These are phyloP conservation scores for Aspergillus bertholletiae DNA, from an alignment of 495 filamentous ascomycete genomes.

Conservation along the genomic window DNA sequence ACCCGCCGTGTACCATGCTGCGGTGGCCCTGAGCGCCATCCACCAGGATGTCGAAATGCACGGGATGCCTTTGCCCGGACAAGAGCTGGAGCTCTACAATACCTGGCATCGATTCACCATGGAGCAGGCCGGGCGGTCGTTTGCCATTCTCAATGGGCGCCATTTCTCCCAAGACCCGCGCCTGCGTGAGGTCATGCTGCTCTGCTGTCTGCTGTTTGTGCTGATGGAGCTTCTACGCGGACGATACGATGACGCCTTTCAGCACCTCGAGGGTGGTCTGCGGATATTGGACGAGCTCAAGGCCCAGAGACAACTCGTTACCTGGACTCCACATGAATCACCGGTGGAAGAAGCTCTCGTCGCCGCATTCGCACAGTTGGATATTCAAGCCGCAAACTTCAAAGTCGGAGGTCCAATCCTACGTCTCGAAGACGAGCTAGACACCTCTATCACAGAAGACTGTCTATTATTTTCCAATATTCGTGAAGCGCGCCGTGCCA, in stretches of 20 bases:
- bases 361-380: constrained; percentile 3
- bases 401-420: not conserved
- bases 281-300: constrained; percentile 13
- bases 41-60: constrained; percentile 15
- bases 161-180: not conserved
- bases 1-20: constrained; percentile 24
- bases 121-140: constrained; percentile 8
- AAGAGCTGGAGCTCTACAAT: constrained; percentile 11
- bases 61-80: constrained; percentile 14
- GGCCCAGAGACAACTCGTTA: not conserved
- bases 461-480: not conserved
- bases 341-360: not conserved
- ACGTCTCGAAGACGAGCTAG: not conserved
- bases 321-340: not conserved
- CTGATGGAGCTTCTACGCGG: not conserved
- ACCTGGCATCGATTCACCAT: constrained; percentile 18
- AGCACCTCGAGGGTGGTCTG: constrained; percentile 19
- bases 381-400: constrained; percentile 5
- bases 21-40: constrained; percentile 18
- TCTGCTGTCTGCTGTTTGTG: not conserved
- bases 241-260: not conserved
- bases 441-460: not conserved
- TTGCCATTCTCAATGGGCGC: not conserved
- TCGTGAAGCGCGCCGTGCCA: not conserved
- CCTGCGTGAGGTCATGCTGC: not conserved